Evolutionary conservation across 2,329 filamentous ascomycete genomes (phyloP), one percentile per base, ranked within the genome.

Genomic region (Alternaria sp.): DNA sequence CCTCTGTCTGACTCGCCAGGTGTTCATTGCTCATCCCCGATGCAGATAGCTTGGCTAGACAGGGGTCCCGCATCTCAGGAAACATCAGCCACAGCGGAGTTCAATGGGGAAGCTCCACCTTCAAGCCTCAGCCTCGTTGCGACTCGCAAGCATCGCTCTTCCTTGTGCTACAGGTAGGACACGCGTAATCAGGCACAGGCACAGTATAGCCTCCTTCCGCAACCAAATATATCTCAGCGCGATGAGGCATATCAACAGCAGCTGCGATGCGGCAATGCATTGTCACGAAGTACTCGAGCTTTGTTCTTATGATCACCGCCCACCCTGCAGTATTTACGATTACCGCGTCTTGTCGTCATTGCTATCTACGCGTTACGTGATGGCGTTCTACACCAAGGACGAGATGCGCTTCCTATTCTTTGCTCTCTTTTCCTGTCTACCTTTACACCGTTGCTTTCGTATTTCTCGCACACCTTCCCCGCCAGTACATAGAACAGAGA

Each of bases 321-420:
- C 45, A 58, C 66, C 58, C 61, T 62, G 50, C 64, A 61, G 58
- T 58, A 45, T 50, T 64, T 62, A 64, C 58, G 58, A 69, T 71
- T 65, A 68, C 57, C 62, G 63, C 61, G 49, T 70, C 58, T 61
- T 75, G 67, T 73, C 73, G 71, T 73, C 69, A 75, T 67, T 67
- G 57, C 56, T 59, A 57, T 60, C 18, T 55, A 33, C 60, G 28
- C 8, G 60, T 60, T 51, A 68, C 55, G 45, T 57, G 46, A 75
- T 75, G 70, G 49, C 64, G n/a, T 61, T 61, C 41, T 71, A 64
- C 60, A 58, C 60, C 23, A 47, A 50, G 23, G 73, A 76, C 18
- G 65, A 71, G 53, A 15, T 69, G 45, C 66, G 64, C 23, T 78
- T 78, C 55, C 61, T 78, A 9, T 65, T 74, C 63, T 73, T 70